Percentiles rank a stretch among this genome's conserved stretches.
These are phyloP conservation scores for Furcasterigmium furcatum DNA, from an alignment of 2,329 filamentous ascomycete species.

Conservation along the genomic window DNA sequence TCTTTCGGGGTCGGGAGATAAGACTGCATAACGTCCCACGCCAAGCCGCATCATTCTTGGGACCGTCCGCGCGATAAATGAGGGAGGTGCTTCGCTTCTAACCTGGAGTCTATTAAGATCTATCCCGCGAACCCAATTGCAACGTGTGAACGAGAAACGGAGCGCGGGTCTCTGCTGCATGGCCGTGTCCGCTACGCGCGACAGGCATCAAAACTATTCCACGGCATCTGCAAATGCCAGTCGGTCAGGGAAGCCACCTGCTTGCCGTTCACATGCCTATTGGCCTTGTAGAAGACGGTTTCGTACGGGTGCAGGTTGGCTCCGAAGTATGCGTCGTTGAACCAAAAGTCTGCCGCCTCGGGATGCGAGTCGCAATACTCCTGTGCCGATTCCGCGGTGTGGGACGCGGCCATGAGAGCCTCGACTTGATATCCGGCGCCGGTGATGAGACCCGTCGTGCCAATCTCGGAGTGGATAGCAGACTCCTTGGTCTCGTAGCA, in stretches of 20 bases:
- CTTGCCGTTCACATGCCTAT: conserved; percentile 21
- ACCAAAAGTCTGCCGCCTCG: conserved; percentile 17
- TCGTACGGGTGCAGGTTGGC: conserved; percentile 32
- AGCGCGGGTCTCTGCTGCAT: too few species aligned
- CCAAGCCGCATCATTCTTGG: too few species aligned
- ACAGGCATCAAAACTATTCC: conserved; percentile 20
- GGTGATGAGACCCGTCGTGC: conserved; percentile 22
- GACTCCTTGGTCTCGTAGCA: conserved; percentile 22
- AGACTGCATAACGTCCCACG: too few species aligned
- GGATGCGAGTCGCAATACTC: conserved; percentile 10
- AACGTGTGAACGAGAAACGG: too few species aligned
- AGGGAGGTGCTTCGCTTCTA: too few species aligned
- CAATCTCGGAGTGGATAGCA: conserved; percentile 27
- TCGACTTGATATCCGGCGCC: conserved; percentile 27
- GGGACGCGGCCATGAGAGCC: conserved; percentile 26
- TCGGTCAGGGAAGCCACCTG: conserved; percentile 22
- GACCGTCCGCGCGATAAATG: too few species aligned
- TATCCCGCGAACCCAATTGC: too few species aligned
- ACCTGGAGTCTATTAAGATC: too few species aligned
- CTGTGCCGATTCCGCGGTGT: conserved; percentile 8
- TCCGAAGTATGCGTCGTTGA: conserved; percentile 24
- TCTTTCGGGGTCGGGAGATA: too few species aligned
- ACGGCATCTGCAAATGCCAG: conserved; percentile 20
- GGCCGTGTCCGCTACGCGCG: neutral
- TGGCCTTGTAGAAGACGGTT: conserved; percentile 31